phyloP scores from a whole-genome alignment of 306 rosid species.

The Fagus sylvatica region DNA sequence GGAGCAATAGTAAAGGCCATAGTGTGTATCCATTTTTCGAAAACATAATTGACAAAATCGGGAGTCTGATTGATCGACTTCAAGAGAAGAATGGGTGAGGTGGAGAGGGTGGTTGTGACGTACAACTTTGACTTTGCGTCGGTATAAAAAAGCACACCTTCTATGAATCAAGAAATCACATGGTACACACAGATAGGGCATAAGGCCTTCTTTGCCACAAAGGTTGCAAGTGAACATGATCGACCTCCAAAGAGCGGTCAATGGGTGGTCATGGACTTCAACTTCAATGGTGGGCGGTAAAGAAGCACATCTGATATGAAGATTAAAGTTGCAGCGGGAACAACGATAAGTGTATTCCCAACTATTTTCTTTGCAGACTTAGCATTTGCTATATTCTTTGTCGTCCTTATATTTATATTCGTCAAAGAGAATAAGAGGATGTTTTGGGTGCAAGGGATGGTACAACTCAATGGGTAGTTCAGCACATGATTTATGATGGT shows the following conservation, averaged over 20 bases:
- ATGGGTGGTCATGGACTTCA: not conserved
- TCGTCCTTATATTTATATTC: too few relatives aligned
- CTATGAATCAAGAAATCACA: not conserved
- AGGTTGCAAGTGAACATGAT: not conserved
- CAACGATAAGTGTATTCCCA: not conserved
- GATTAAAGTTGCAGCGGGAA: not conserved
- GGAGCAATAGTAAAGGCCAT: not conserved
- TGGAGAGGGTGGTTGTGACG: not conserved
- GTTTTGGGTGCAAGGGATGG: too few relatives aligned
- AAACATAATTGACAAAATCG: not conserved
- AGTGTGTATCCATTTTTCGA: not conserved
- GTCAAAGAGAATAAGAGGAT: not conserved
- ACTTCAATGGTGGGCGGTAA: not conserved
- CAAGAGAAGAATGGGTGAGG: not conserved
- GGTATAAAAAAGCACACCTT: not conserved
- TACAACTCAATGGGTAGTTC: too few relatives aligned
- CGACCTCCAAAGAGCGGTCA: not conserved
- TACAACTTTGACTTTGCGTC: fast-evolving
- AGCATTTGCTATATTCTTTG: too few relatives aligned
- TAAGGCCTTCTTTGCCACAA: not conserved
- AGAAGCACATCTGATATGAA: not conserved
- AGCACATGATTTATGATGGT: too few relatives aligned
- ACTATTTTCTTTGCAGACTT: too few relatives aligned
- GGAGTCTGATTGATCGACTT: not conserved
- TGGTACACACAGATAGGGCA: not conserved